Percentiles rank a stretch among this genome's conserved stretches.
Conservation (phyloP, 148 eudicot species). For the Arbutus unedo region DNA sequence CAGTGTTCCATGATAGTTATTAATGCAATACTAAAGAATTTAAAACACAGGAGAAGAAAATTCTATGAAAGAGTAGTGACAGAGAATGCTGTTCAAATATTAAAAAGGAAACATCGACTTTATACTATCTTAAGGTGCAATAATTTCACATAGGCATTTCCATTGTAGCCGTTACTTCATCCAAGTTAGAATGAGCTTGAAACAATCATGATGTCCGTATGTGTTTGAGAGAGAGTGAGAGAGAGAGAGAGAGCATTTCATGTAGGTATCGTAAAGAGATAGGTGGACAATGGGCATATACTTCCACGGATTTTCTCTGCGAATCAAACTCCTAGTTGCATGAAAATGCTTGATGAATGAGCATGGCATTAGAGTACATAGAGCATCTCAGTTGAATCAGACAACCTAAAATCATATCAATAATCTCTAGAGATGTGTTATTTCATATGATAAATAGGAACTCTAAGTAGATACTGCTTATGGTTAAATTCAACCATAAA, state of each 20-base stretch:
- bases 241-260: neutral
- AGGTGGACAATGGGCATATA: neutral
- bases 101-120: neutral
- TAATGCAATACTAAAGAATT: neutral
- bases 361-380: neutral
- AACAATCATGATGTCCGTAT: neutral
- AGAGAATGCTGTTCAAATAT: neutral
- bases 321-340: neutral
- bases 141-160: neutral
- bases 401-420: neutral
- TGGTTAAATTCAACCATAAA: neutral
- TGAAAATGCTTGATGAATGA: neutral
- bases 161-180: neutral
- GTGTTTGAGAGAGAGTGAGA: neutral
- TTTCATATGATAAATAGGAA: neutral
- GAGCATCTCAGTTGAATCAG: neutral
- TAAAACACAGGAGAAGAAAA: neutral
- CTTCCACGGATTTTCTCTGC: neutral
- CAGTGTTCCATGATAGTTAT: neutral
- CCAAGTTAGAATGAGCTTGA: neutral
- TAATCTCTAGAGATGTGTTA: neutral
- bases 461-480: no score
- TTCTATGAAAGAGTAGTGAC: neutral
- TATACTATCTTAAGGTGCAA: neutral
- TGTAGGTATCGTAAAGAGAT: neutral